Conservation (phyloP, 2,329 filamentous ascomycete species). For the Sarocladium strictum region DNA sequence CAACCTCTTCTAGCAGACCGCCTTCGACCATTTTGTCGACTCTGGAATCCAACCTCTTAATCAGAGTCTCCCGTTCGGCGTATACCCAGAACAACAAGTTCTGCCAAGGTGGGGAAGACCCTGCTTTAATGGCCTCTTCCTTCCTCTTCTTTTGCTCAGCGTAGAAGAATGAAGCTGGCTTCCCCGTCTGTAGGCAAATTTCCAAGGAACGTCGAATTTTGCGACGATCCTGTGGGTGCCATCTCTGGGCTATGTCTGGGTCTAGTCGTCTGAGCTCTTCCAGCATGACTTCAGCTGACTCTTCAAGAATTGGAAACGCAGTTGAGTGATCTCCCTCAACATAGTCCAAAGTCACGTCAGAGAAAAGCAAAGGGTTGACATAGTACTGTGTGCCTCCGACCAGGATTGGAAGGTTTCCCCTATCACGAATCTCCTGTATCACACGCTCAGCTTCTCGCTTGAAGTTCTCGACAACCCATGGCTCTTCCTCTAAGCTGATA, state of each 20-base stretch:
- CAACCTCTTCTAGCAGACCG: slow-evolving; percentile 45
- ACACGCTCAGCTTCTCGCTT: slow-evolving; percentile 60
- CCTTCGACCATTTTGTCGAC: slow-evolving; percentile 76
- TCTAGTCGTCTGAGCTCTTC: slow-evolving; percentile 73
- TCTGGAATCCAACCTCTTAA: slow-evolving; percentile 64
- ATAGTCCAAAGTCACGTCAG: slow-evolving; percentile 49
- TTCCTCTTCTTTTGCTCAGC: slow-evolving; percentile 59
- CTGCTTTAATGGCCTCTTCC: slow-evolving; percentile 15
- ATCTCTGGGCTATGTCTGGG: slow-evolving; percentile 79
- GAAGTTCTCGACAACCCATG: slow-evolving; percentile 80
- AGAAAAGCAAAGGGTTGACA: slow-evolving; percentile 78
- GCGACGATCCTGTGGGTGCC: slow-evolving; percentile 89
- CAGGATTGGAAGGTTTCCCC: slow-evolving; percentile 79
- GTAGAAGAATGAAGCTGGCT: slow-evolving; percentile 79
- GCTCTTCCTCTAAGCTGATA: slow-evolving; percentile 67
- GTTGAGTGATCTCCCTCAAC: slow-evolving; percentile 27
- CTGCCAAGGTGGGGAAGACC: slow-evolving; percentile 32
- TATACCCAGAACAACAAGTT: slow-evolving; percentile 84
- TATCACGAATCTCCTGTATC: slow-evolving; percentile 70
- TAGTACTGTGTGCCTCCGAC: slow-evolving; percentile 98
- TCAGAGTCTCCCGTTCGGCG: slow-evolving; percentile 61
- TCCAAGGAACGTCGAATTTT: slow-evolving; percentile 88
- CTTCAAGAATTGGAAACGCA: slow-evolving; percentile 65
- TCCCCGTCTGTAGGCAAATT: slow-evolving; percentile 80
- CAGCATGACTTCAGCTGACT: slow-evolving; percentile 65